Conservation (phyloP, 768 basidiomycete species). For the Termitomyces sp. region DNA sequence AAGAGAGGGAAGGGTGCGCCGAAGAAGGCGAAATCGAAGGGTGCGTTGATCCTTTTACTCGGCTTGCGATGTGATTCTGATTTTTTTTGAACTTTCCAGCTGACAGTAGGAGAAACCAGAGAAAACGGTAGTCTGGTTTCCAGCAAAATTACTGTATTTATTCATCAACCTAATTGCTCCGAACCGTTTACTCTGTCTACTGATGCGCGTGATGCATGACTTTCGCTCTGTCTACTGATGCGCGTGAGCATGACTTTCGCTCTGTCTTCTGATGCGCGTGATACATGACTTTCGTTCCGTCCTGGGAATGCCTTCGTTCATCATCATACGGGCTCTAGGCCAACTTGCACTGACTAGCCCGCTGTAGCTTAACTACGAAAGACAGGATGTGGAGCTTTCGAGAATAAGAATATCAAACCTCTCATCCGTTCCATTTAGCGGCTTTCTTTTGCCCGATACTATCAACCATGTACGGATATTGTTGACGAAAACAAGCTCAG, state of each 20-base stretch:
- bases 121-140: constrained; percentile 28
- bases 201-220: neutral
- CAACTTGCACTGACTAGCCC: neutral
- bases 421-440: neutral
- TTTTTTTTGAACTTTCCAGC: constrained; percentile 22
- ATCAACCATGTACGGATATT: neutral
- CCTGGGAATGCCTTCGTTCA: neutral
- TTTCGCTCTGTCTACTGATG: neutral
- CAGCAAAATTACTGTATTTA: neutral
- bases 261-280: neutral
- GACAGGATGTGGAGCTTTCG: neutral
- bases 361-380: neutral
- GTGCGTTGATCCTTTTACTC: constrained; percentile 31
- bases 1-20: constrained; percentile 81
- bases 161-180: neutral
- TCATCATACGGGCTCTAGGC: neutral
- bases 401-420: too few relatives aligned
- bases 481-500: neutral
- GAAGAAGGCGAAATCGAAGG: constrained; percentile 68
- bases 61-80: neutral
- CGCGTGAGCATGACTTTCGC: neutral
- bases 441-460: neutral
- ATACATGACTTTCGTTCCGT: neutral
- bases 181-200: neutral
- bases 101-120: constrained; percentile 47